These are phyloP conservation scores for Aciculosporium take DNA, from an alignment of 2,329 filamentous ascomycete species.

Conservation along the genomic window DNA sequence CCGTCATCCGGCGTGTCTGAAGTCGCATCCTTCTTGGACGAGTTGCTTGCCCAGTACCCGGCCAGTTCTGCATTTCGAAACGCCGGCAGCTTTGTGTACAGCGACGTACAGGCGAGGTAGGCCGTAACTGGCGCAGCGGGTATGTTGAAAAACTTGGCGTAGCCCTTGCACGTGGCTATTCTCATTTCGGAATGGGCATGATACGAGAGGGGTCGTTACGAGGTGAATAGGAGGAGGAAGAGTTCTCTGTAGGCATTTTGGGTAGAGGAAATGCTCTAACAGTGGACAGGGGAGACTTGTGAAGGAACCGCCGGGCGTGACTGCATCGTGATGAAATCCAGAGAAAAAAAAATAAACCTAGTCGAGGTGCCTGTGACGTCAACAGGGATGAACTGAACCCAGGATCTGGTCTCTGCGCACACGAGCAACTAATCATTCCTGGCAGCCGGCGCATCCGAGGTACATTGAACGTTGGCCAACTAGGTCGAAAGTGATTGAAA, in stretches of 20 bases:
- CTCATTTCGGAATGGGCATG: conserved; percentile 14
- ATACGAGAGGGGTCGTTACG: background rate
- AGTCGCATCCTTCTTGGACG: conserved; percentile 20
- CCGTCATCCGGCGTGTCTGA: conserved; percentile 12
- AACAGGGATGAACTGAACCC: no score
- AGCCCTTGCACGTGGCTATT: conserved; percentile 40
- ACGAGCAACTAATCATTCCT: background rate
- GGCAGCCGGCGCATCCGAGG: background rate
- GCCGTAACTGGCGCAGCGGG: conserved; percentile 33
- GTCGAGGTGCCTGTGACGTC: conserved; percentile 3
- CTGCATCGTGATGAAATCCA: background rate
- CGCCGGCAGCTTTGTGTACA: conserved; percentile 52
- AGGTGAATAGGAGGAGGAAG: background rate
- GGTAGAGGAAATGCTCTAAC: no score
- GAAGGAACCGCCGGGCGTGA: background rate
- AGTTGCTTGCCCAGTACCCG: conserved; percentile 33
- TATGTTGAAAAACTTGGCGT: conserved; percentile 45
- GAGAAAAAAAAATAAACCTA: background rate
- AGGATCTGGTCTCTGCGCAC: no score
- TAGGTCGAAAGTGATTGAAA: no score
- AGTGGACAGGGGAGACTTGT: background rate
- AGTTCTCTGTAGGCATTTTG: background rate
- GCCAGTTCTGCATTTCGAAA: conserved; percentile 46
- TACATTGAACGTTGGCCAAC: background rate
- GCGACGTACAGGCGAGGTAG: conserved; percentile 40